Evolutionary conservation across 2,329 filamentous ascomycete species (phyloP).

Genomic region (Rasamsonia emersonii): DNA sequence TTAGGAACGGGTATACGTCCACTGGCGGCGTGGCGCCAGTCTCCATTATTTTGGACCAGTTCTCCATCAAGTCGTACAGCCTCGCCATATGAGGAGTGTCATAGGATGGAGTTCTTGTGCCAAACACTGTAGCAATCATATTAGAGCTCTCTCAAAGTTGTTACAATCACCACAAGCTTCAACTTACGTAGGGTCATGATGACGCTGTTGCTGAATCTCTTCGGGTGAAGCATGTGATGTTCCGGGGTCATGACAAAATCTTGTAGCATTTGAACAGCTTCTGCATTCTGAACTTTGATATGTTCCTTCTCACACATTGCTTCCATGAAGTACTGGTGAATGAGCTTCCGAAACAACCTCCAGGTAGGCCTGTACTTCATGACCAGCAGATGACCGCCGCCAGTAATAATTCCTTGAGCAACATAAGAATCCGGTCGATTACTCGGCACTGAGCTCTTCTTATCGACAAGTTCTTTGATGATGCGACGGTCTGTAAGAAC

Average conservation of each 20-base stretch:
- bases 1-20: slow-evolving; percentile 38
- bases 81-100: slow-evolving; percentile 26
- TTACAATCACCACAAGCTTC: background rate
- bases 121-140: no score
- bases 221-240: slow-evolving; percentile 40
- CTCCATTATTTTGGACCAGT: slow-evolving; percentile 37
- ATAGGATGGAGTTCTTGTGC: slow-evolving; percentile 23
- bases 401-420: slow-evolving; percentile 34
- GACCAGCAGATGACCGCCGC: slow-evolving; percentile 39
- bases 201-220: slow-evolving; percentile 43
- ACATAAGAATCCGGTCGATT: slow-evolving; percentile 37
- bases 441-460: slow-evolving; percentile 37
- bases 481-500: slow-evolving; percentile 34
- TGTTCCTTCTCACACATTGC: slow-evolving; percentile 37
- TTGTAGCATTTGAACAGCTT: slow-evolving; percentile 39
- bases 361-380: slow-evolving; percentile 41
- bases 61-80: slow-evolving; percentile 35
- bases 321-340: slow-evolving; percentile 41
- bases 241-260: slow-evolving; percentile 36
- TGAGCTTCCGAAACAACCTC: slow-evolving; percentile 38
- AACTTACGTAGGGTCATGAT: slow-evolving; percentile 23
- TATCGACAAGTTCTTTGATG: slow-evolving; percentile 39
- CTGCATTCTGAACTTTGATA: slow-evolving; percentile 37
- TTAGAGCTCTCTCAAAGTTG: slow-evolving; percentile 6
- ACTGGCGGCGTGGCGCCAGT: slow-evolving; percentile 40